Base-by-base conservation (phyloP, 306 rosid species). In the Citrullus mucosospermus region DNA sequence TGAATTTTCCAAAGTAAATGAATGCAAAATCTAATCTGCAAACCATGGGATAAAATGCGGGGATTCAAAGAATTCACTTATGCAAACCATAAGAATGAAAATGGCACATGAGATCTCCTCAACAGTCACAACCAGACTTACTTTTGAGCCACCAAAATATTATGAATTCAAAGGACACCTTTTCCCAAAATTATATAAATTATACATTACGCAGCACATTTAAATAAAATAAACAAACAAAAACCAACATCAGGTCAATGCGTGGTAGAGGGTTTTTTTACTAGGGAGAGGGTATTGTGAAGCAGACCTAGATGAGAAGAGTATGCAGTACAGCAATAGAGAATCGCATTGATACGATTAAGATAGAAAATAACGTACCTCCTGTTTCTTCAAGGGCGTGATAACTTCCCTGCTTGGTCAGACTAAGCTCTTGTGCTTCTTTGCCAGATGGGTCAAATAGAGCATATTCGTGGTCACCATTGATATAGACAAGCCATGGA, bases 381-480 rank as follows among this genome's bases (percentile, higher is more conserved):
- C 97, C 97, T 85, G 92, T 80, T 87, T 92, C 97, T 84, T 92
- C 96, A 55, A 80, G 66, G 11, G 83, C 80, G 75, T 55, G 78
- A 65, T 4, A 57, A 69, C 79, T 86, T 48, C 82, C 85, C 77
- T 38, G 82, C 82, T 82, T 83, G 39, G 63, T 79, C 77, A 70
- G 68, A 84, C 81, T 81, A 53, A 83, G 76, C 75, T 87, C 91
- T 51, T 11, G 81, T 75, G 82, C 82, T 63, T 88, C 91, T 30
- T 79, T 81, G 82, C 82, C 87, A 81, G 70, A 57, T 25, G 97
- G 96, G 83, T 91, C 89, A 78, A 92, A 92, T 70, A 95, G 81
- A 75, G 86, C 79, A 80, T 81, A 95, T 65, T 91, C 98, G 76
- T 86, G 99, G 84, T 92, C 91, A 58, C 92, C 89, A 72, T 91